A percentile compares a stretch with the other conserved stretches of the same genome.
phyloP scores from a whole-genome alignment of 108 stramenopile genomes.

The Stephanodiscus triporus region DNA sequence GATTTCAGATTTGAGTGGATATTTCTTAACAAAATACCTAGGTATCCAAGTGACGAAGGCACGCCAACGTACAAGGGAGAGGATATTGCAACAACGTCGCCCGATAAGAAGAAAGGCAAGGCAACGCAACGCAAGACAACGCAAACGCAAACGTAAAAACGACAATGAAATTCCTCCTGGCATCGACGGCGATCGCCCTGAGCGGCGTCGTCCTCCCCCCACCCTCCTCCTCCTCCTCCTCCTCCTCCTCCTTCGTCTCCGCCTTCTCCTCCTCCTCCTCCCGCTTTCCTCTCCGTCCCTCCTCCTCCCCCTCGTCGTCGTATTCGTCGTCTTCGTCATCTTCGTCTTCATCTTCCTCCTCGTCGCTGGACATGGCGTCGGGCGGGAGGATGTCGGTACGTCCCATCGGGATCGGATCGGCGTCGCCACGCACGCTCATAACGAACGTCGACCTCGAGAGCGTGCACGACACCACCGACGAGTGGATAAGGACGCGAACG shows the following conservation, averaged over 20 bases:
- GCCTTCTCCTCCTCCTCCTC: slow-evolving; percentile 1
- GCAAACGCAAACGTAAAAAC: not conserved
- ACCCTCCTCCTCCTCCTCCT: too few relatives aligned
- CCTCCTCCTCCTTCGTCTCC: not conserved
- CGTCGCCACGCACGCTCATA: slow-evolving; percentile 72
- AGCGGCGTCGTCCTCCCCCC: slow-evolving; percentile 11
- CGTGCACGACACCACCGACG: slow-evolving; percentile 94
- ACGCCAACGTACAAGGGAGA: too few relatives aligned
- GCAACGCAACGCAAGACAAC: too few relatives aligned
- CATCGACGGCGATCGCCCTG: not conserved
- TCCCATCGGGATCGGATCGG: slow-evolving; percentile 87
- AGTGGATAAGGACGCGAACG: slow-evolving; percentile 95
- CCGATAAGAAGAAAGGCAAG: too few relatives aligned
- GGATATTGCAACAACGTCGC: too few relatives aligned
- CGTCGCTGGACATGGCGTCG: slow-evolving; percentile 21
- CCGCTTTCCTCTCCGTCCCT: too few relatives aligned
- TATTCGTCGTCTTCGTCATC: not conserved
- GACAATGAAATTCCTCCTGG: not conserved
- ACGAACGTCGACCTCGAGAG: slow-evolving; percentile 89
- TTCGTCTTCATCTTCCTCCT: not conserved
- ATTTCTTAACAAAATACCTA: too few relatives aligned
- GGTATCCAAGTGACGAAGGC: too few relatives aligned
- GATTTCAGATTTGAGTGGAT: too few relatives aligned
- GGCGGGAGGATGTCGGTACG: slow-evolving; percentile 61
- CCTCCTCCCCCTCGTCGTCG: too few relatives aligned